Conservation (phyloP, 345 rosid genomes). For the Eucalyptus globulus region DNA sequence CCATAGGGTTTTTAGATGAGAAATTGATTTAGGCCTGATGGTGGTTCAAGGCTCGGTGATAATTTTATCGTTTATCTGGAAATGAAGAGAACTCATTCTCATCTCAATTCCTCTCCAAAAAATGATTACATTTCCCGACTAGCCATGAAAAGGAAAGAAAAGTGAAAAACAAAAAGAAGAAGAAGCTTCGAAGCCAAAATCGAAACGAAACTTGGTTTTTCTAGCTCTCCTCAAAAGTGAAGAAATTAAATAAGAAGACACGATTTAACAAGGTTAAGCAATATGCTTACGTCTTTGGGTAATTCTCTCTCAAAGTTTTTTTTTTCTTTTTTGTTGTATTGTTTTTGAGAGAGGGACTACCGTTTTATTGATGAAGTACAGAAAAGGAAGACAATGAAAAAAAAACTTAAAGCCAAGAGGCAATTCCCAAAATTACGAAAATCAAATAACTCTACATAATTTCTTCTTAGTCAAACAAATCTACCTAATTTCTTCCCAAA, state of each 20-base stretch:
- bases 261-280: no score
- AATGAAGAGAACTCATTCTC: not conserved
- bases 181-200: not conserved
- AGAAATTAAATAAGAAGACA: no score
- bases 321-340: not conserved
- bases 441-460: no score
- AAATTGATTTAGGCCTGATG: not conserved
- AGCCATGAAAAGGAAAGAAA: not conserved
- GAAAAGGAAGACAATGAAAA: not conserved
- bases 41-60: not conserved
- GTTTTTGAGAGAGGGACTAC: not conserved
- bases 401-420: not conserved
- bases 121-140: not conserved
- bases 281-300: accelerated
- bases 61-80: not conserved
- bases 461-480: no score
- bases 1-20: not conserved
- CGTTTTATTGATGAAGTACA: not conserved
- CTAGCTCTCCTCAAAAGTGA: not conserved
- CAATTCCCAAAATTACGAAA: not conserved
- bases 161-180: no score
- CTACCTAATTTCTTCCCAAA: no score
- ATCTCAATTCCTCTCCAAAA: not conserved
- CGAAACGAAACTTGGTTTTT: not conserved
- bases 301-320: no score